Base-by-base conservation (phyloP, 2,329 filamentous ascomycete genomes). In the Fonsecaea pedrosoi region DNA sequence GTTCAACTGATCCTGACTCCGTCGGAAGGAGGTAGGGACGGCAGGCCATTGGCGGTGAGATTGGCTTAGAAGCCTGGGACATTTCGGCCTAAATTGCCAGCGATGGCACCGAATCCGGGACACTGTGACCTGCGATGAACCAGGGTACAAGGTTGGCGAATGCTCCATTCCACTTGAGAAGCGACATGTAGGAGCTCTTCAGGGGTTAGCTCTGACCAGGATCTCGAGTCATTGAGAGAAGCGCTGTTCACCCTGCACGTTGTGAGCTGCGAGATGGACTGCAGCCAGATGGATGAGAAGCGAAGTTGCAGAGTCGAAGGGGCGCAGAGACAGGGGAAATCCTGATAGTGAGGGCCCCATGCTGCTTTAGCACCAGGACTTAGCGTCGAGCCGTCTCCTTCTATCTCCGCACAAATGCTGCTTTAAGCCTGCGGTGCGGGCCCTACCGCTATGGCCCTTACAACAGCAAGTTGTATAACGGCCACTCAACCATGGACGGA, bases 281-380 rank as follows among this genome's bases (percentile, higher is more conserved):
- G 45, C 45, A 30, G 45, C 45, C 45, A 50, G 45, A 50, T 50
- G 45, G 18, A 5, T 50, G 45, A 30, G 45, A 50, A 50, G 45
- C 45, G 45, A 50, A 30, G 45, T 25, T 25, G 45, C 30, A 32
- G 30, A 32, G 30, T 32, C 30, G 30, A 32, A 50, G 9, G 42
- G n/a, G 8, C n/a, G 42, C n/a, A 48, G 42, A 6, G 21, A 9
- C n/a, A 48, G n/a, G 42, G 21, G 5, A 30, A 50, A 50, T 2
- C 45, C 45, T 50, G 45, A 50, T 50, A 50, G 12, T 12, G 45
- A 50, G 45, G 18, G 45, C 9, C 21, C 45, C 45, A 10, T 18
- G 45, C 45, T 50, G 45, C 45, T 50, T 30, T 50, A 50, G 21
- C 45, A 25, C 21, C 4, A 1, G 1, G 18, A 50, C 9, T 50